These are phyloP conservation scores for Venturia oleaginea DNA, from an alignment of 2,329 filamentous ascomycete species.

Conservation along the genomic window DNA sequence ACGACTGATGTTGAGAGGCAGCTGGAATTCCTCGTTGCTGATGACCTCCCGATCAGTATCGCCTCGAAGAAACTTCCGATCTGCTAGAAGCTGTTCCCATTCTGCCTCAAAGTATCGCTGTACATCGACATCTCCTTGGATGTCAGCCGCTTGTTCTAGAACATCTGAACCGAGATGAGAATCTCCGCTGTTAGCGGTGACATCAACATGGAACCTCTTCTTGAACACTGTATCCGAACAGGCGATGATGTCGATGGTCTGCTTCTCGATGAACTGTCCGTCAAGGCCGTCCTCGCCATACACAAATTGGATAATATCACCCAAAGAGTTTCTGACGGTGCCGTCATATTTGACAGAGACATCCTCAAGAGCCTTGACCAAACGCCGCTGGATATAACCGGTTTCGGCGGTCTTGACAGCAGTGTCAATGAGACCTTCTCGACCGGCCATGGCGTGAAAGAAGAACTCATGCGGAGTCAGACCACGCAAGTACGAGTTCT, in stretches of 20 bases:
- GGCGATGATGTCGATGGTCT: slow-evolving; percentile 77
- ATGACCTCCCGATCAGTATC: slow-evolving; percentile 21
- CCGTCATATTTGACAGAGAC: slow-evolving; percentile 97
- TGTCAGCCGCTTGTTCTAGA: slow-evolving; percentile 78
- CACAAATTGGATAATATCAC: slow-evolving; percentile 92
- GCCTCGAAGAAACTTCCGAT: slow-evolving; percentile 68
- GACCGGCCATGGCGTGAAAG: slow-evolving; percentile 99
- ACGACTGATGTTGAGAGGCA: slow-evolving; percentile 84
- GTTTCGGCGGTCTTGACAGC: slow-evolving; percentile 99
- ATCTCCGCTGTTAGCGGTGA: slow-evolving; percentile 53
- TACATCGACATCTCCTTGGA: slow-evolving; percentile 76
- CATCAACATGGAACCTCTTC: slow-evolving; percentile 73
- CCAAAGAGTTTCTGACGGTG: slow-evolving; percentile 91
- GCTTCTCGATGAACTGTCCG: slow-evolving; percentile 86
- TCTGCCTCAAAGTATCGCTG: slow-evolving; percentile 84
- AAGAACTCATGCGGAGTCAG: slow-evolving; percentile 95
- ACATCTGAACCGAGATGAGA: slow-evolving; percentile 56
- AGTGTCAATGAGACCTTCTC: slow-evolving; percentile 98
- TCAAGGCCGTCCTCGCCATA: slow-evolving; percentile 97
- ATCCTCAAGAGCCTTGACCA: slow-evolving; percentile 97
- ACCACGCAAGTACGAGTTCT: slow-evolving; percentile 96
- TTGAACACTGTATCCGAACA: slow-evolving; percentile 71
- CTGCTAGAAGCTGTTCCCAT: slow-evolving; percentile 67
- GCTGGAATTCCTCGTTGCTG: slow-evolving; percentile 73
- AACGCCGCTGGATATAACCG: slow-evolving; percentile 95